A percentile compares a stretch with the other conserved stretches of the same genome.
phyloP scores from a whole-genome alignment of 1,284 basidiomycete species.

The Ganoderma resinaceum region DNA sequence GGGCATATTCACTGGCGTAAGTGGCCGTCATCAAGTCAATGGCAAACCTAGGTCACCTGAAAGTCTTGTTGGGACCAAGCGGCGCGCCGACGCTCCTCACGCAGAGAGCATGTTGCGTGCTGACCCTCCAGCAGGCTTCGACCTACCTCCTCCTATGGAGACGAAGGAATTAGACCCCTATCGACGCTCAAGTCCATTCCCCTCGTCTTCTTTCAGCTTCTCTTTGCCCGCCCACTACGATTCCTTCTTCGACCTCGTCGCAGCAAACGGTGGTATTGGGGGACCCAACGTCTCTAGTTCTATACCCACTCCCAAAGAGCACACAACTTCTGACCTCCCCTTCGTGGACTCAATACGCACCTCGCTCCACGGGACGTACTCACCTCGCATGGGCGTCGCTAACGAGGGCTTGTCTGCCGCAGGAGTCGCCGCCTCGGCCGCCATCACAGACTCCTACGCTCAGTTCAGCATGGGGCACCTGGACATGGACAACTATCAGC shows the following conservation, averaged over 20 bases:
- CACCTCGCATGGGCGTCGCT: conserved; percentile 29
- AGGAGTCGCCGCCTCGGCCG: conserved; percentile 66
- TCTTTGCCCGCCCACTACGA: conserved; percentile 70
- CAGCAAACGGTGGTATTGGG: conserved; percentile 16
- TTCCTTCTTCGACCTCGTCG: conserved; percentile 64
- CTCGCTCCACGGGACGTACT: conserved; percentile 38
- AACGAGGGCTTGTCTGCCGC: conserved; percentile 66
- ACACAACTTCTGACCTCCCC: conserved; percentile 32
- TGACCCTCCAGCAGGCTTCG: conserved; percentile 67
- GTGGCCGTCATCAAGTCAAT: conserved; percentile 80
- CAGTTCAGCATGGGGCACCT: conserved; percentile 63
- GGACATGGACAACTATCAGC: conserved; percentile 62
- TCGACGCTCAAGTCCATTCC: conserved; percentile 61
- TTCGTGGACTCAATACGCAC: conserved; percentile 45
- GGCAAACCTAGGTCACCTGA: conserved; percentile 73
- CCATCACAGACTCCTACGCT: conserved; percentile 72
- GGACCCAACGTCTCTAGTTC: conserved; percentile 28
- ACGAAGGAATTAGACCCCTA: conserved; percentile 37
- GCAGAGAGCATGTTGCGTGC: conserved; percentile 78
- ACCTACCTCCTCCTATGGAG: conserved; percentile 42
- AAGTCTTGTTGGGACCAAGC: conserved; percentile 69
- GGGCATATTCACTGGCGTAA: conserved; percentile 61
- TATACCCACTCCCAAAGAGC: conserved; percentile 33
- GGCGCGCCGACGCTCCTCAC: conserved; percentile 77
- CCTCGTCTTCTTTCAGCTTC: conserved; percentile 81